Evolutionary conservation across 805 yeast species (phyloP).

Genomic region (Lachancea thermotolerans): DNA sequence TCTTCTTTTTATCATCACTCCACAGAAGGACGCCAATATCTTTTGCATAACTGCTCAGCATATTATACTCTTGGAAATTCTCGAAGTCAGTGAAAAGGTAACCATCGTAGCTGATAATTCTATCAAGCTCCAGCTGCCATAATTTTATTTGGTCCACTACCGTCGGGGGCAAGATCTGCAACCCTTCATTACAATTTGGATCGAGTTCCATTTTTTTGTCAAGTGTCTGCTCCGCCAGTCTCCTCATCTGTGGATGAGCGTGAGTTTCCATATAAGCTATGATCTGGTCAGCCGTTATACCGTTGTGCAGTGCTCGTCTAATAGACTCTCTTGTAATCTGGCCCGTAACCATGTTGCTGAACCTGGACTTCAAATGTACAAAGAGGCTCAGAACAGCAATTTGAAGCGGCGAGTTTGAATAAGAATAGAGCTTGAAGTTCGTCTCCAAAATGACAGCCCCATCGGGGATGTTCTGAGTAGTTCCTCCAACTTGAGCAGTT

Average conservation of each 20-base stretch:
- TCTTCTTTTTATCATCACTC: slow-evolving; percentile 62
- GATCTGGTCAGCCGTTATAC: slow-evolving; percentile 93
- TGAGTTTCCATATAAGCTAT: slow-evolving; percentile 82
- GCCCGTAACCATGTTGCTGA: slow-evolving; percentile 89
- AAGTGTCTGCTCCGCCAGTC: slow-evolving; percentile 60
- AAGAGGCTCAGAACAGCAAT: slow-evolving; percentile 87
- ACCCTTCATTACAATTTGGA: slow-evolving; percentile 40
- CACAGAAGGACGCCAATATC: slow-evolving; percentile 91
- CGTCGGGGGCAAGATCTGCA: slow-evolving; percentile 81
- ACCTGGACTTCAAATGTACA: slow-evolving; percentile 77
- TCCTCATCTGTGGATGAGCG: slow-evolving; percentile 88
- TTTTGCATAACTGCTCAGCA: slow-evolving; percentile 67
- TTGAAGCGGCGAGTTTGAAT: slow-evolving; percentile 89
- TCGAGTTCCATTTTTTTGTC: slow-evolving; percentile 61
- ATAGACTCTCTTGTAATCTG: slow-evolving; percentile 89
- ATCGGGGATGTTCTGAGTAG: slow-evolving; percentile 22
- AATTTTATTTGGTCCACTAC: slow-evolving; percentile 93
- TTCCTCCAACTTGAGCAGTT: slow-evolving; percentile 23
- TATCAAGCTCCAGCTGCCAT: slow-evolving; percentile 94
- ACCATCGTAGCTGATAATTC: slow-evolving; percentile 83
- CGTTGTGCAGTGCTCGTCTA: slow-evolving; percentile 73
- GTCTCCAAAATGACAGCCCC: slow-evolving; percentile 90
- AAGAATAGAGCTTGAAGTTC: slow-evolving; percentile 86
- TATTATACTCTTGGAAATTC: slow-evolving; percentile 67
- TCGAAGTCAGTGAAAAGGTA: slow-evolving; percentile 82